Percentiles rank a stretch among this genome's conserved stretches.
Conservation (phyloP, 2,329 filamentous ascomycete genomes). For the Talaromyces sp. region DNA sequence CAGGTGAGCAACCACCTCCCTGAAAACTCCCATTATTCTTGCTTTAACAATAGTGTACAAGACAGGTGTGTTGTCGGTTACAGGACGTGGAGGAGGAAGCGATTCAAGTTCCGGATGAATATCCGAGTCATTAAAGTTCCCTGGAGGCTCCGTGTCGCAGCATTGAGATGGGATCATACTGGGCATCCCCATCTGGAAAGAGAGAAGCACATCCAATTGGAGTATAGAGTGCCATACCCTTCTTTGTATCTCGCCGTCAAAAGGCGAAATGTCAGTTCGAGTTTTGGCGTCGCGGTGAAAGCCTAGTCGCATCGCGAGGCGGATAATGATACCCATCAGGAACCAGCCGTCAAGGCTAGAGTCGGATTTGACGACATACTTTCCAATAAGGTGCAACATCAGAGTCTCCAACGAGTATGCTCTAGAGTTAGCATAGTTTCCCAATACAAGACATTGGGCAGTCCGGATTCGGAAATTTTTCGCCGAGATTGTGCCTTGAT, state of each 20-base stretch:
- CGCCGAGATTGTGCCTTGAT: neutral
- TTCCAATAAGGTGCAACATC: constrained; percentile 50
- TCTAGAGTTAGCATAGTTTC: constrained; percentile 49
- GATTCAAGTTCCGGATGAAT: constrained; percentile 45
- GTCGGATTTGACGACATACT: constrained; percentile 50
- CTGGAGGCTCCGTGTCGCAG: constrained; percentile 51
- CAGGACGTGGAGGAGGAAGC: constrained; percentile 49
- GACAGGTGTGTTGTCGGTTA: constrained; percentile 46
- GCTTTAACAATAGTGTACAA: constrained; percentile 31
- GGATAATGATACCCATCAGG: constrained; percentile 49
- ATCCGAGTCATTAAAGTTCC: constrained; percentile 56
- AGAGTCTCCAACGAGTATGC: constrained; percentile 51
- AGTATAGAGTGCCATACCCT: constrained; percentile 28
- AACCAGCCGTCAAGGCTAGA: constrained; percentile 50
- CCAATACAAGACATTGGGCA: constrained; percentile 51
- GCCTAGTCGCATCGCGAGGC: constrained; percentile 54
- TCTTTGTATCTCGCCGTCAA: constrained; percentile 48
- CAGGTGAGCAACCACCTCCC: constrained; percentile 23
- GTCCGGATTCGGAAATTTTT: constrained; percentile 18
- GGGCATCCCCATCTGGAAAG: constrained; percentile 59
- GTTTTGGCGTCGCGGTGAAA: constrained; percentile 51
- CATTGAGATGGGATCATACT: constrained; percentile 55
- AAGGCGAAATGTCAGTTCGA: constrained; percentile 46
- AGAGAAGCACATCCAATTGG: constrained; percentile 55
- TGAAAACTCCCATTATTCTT: constrained; percentile 24